A percentile compares a stretch with the other conserved stretches of the same genome.
phyloP scores from a whole-genome alignment of 257 asterid genomes.

The Scutellaria barbata region DNA sequence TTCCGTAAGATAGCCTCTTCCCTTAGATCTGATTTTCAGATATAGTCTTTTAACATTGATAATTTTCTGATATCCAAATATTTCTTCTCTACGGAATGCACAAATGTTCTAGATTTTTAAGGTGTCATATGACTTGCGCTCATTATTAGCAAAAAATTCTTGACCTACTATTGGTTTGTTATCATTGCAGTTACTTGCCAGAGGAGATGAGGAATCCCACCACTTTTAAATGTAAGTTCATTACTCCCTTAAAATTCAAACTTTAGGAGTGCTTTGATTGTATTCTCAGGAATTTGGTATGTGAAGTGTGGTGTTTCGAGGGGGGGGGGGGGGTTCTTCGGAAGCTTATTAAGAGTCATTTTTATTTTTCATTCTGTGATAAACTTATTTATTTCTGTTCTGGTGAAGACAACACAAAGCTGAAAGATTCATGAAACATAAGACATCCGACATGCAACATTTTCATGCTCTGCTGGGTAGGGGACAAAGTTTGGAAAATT shows the following conservation, averaged over 20 bases:
- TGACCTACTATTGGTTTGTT: conserved; percentile 24
- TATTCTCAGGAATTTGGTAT: not conserved
- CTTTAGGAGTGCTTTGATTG: not conserved
- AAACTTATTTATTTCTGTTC: not conserved
- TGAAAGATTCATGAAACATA: conserved; percentile 8
- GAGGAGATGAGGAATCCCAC: conserved; percentile 95
- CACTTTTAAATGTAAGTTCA: conserved; percentile 74
- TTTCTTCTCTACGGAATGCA: conserved; percentile 3
- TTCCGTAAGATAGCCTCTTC: conserved; percentile 69
- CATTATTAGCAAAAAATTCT: not conserved
- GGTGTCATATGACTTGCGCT: conserved; percentile 14
- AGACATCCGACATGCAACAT: not conserved
- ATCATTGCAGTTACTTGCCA: conserved; percentile 72
- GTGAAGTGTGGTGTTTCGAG: not conserved
- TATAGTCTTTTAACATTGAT: conserved; percentile 3
- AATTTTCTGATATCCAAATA: not conserved
- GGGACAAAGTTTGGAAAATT: conserved; percentile 6
- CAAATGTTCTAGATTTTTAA: conserved; percentile 1
- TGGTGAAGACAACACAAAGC: conserved; percentile 1
- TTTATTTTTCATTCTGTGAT: not conserved
- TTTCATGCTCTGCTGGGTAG: not conserved
- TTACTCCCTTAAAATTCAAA: conserved; percentile 8
- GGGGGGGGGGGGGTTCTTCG: not conserved
- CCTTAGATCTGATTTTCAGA: conserved; percentile 24
- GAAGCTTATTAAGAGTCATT: not conserved